Percentiles rank a stretch among this genome's conserved stretches.
Conservation (phyloP, 305 asterid genomes). For the Solanum aculeatissimum region DNA sequence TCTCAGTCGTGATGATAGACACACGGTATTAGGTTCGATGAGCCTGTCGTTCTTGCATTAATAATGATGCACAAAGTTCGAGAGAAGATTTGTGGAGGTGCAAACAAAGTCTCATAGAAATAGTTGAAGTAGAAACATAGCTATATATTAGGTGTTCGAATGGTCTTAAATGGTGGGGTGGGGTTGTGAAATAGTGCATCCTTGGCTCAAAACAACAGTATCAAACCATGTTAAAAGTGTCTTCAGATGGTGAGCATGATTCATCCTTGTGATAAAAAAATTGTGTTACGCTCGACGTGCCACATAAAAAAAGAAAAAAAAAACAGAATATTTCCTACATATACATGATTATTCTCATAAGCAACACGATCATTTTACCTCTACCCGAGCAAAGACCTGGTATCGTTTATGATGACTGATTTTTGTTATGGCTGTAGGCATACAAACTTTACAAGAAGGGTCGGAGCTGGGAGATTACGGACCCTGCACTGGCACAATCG, state of each 20-base stretch:
- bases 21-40: neutral
- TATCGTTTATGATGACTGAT: neutral
- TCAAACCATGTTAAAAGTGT: neutral
- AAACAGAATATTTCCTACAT: neutral
- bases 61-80: neutral
- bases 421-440: slow-evolving; percentile 31
- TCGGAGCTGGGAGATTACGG: slow-evolving; percentile 47
- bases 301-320: neutral
- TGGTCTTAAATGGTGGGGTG: neutral
- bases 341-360: neutral
- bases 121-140: neutral
- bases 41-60: neutral
- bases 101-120: neutral
- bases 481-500: slow-evolving; percentile 46
- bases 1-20: neutral
- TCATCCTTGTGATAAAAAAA: neutral
- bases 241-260: neutral
- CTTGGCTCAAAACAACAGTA: neutral
- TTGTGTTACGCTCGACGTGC: neutral
- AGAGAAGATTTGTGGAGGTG: neutral
- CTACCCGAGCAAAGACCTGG: neutral
- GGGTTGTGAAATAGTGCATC: neutral
- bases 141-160: neutral
- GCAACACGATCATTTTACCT: neutral
- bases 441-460: slow-evolving; percentile 75